These are phyloP conservation scores for Austroboletus festivus DNA, from an alignment of 768 basidiomycete genomes.

Conservation along the genomic window DNA sequence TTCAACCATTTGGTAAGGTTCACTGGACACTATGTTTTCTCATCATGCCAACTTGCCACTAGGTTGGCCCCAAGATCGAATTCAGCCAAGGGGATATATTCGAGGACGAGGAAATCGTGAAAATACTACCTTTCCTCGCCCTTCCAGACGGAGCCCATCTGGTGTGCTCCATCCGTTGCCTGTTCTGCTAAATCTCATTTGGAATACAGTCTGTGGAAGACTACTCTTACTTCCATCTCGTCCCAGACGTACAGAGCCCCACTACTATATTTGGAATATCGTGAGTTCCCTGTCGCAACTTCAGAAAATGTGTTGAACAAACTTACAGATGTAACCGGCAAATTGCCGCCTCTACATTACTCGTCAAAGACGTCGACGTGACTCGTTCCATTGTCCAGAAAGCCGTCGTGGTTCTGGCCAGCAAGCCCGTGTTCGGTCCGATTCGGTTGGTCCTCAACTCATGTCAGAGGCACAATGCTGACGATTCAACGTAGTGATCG, in stretches of 20 bases:
- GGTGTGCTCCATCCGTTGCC: slow-evolving; percentile 37
- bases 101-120: slow-evolving; percentile 79
- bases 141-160: slow-evolving; percentile 96
- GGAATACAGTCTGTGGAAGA: slow-evolving; percentile 54
- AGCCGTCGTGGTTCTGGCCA: slow-evolving; percentile 90
- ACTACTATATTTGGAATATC: slow-evolving; percentile 95
- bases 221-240: slow-evolving; percentile 94
- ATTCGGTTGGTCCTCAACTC: slow-evolving; percentile 56
- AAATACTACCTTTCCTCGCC: slow-evolving; percentile 90
- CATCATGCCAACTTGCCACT: slow-evolving; percentile 15
- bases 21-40: slow-evolving; percentile 4
- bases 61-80: slow-evolving; percentile 94
- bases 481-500: slow-evolving; percentile 63
- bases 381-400: slow-evolving; percentile 97
- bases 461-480: background rate
- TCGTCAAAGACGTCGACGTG: slow-evolving; percentile 79
- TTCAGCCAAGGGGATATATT: slow-evolving; percentile 76
- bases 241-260: slow-evolving; percentile 64
- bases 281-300: slow-evolving; percentile 34
- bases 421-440: slow-evolving; percentile 89
- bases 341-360: slow-evolving; percentile 73
- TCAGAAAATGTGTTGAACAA: slow-evolving; percentile 1
- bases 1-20: slow-evolving; percentile 84
- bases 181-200: slow-evolving; percentile 9
- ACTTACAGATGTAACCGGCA: slow-evolving; percentile 85